phyloP scores from a whole-genome alignment of 1,284 basidiomycete species.

The Heimioporus punctisporus region DNA sequence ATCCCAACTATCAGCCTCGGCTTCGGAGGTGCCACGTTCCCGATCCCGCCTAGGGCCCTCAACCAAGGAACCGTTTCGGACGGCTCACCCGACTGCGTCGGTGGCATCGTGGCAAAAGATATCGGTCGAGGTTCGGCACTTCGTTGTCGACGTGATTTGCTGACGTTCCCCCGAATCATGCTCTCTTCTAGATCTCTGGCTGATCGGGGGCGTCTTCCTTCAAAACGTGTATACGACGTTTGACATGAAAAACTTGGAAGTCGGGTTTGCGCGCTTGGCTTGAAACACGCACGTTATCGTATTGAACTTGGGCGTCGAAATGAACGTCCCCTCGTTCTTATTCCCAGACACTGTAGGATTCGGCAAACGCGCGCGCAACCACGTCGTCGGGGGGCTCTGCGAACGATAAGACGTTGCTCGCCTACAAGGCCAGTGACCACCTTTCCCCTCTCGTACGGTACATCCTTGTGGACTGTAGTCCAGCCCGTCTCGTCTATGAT shows the following conservation, averaged over 20 bases:
- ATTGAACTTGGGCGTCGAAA: too few relatives aligned
- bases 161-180: neutral
- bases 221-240: neutral
- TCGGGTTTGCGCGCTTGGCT: neutral
- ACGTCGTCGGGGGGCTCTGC: too few relatives aligned
- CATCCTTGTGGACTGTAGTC: too few relatives aligned
- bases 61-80: conserved; percentile 34
- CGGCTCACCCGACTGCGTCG: conserved; percentile 35
- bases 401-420: too few relatives aligned
- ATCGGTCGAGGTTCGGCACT: neutral
- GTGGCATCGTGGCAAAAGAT: conserved; percentile 2
- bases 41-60: conserved; percentile 36
- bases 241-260: neutral
- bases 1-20: conserved; percentile 40
- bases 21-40: conserved; percentile 42
- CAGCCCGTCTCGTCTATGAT: too few relatives aligned
- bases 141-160: too few relatives aligned
- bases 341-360: too few relatives aligned
- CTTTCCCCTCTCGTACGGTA: too few relatives aligned
- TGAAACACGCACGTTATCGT: too few relatives aligned
- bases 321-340: too few relatives aligned
- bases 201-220: neutral
- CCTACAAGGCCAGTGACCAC: too few relatives aligned
- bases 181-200: neutral
- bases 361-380: too few relatives aligned